Base-by-base conservation (phyloP, 2,329 filamentous ascomycete species). In the Ilyonectria destructans region DNA sequence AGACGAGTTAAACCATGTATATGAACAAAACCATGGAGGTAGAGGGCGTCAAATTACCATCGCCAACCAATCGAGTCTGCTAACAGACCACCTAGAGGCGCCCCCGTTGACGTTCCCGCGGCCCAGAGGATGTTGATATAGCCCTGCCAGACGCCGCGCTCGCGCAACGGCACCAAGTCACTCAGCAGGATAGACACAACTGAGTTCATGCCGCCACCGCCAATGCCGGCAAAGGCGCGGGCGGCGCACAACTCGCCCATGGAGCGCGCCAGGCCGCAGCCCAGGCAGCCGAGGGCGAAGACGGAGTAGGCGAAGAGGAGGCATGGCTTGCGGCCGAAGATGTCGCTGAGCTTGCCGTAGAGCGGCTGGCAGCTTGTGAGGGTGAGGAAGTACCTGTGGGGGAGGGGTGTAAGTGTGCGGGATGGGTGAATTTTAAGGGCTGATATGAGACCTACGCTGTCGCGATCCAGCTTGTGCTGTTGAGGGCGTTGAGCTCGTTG, bases 401-500 rank as follows among this genome's bases (percentile, higher is more conserved):
- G n/a, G 31, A 21, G 46, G 52, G 12, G 55, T 49, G 35, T 56
- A 13, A 35, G 12, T 9, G 9, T 29, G 8, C 19, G 15, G 6
- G 10, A 35, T 15, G 4, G 26, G 17, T 12, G 33, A 26, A 26
- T 26, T 46, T 40, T 0, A 31, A n/a, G 1, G 26, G 8, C 15
- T 9, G 17, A 26, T 1, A 19, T 17, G 15, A 35, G 37, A 55
- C 29, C 70, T 69, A 85, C 79, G 84, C 80, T 2, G 80, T 82
- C 31, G 92, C 92, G 66, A 95, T 91, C 92, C 93, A 95, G 59
- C 89, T 92, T 4, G 92, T 94, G 71, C 88, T 89, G 77, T 92
- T 93, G 59, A 96, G 84, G 1, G 93, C 92, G 58, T 93, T 85
- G 31, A 96, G 82, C 70, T 95, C 93, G 64, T 88, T 93, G 12